Evolutionary conservation across 371 early-diverging fungal genomes (phyloP).

Genomic region (Mortierella sp.): DNA sequence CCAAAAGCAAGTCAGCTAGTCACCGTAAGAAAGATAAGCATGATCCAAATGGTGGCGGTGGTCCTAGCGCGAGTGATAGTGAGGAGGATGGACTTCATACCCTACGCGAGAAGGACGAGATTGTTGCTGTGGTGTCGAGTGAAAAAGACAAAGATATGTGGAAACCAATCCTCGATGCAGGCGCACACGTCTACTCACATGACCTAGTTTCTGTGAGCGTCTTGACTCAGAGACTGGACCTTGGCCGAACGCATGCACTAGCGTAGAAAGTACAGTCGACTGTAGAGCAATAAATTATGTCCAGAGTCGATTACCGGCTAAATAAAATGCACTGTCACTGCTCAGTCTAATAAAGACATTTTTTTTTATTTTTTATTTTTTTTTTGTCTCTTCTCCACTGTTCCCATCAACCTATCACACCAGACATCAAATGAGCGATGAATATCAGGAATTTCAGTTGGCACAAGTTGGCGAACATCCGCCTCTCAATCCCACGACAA

Average conservation of each 20-base stretch:
- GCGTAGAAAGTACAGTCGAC: conserved; percentile 5
- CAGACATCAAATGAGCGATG: not conserved
- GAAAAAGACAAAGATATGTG: conserved; percentile 52
- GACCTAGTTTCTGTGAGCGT: conserved; percentile 37
- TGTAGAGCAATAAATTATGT: not conserved
- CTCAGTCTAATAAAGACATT: too few relatives aligned
- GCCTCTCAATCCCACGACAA: not conserved
- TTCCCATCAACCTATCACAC: not conserved
- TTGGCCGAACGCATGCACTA: conserved; percentile 24
- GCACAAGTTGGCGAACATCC: not conserved
- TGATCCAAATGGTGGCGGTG: not conserved
- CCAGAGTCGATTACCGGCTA: not conserved
- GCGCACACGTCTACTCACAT: conserved; percentile 36
- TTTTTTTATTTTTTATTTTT: too few relatives aligned
- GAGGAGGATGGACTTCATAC: not conserved
- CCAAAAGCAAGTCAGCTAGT: not conserved
- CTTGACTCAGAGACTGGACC: conserved; percentile 32
- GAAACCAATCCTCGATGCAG: conserved; percentile 33
- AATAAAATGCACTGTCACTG: not conserved
- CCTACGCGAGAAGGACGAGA: conserved; percentile 9
- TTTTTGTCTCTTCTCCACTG: not conserved
- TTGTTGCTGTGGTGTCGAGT: conserved; percentile 37
- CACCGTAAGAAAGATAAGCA: not conserved
- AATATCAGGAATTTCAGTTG: conserved; percentile 12
- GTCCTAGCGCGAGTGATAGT: not conserved